Conservation (phyloP, 2,329 filamentous ascomycete species). For the Neopestalotiopsis sp. region DNA sequence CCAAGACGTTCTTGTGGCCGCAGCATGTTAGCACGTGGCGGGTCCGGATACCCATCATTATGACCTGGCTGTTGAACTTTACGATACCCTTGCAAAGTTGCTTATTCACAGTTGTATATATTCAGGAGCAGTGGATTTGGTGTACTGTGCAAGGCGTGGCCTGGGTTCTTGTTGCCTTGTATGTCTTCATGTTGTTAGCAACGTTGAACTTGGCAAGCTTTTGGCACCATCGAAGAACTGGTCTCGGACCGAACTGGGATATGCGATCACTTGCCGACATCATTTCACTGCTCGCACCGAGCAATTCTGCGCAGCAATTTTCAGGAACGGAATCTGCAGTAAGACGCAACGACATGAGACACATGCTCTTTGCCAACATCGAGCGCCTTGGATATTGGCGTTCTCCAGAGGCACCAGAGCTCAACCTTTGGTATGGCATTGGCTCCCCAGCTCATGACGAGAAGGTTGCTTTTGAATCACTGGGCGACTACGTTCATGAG, state of each 20-base stretch:
- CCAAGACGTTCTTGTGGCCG: slow-evolving; percentile 70
- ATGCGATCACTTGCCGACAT: slow-evolving; percentile 81
- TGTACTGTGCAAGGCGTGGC: slow-evolving; percentile 76
- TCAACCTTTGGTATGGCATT: slow-evolving; percentile 71
- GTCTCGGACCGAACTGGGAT: slow-evolving; percentile 76
- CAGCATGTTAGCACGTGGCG: slow-evolving; percentile 66
- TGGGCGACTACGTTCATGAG: slow-evolving; percentile 29
- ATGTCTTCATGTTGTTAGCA: slow-evolving; percentile 68
- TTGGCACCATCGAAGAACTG: slow-evolving; percentile 70
- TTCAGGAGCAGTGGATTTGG: slow-evolving; percentile 74
- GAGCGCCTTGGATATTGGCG: slow-evolving; percentile 89
- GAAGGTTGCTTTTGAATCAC: slow-evolving; percentile 30
- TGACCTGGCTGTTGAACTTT: slow-evolving; percentile 80
- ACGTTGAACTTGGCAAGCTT: slow-evolving; percentile 64
- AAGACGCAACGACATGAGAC: slow-evolving; percentile 55
- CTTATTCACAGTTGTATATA: slow-evolving; percentile 69
- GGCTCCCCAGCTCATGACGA: slow-evolving; percentile 33
- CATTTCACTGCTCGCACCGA: slow-evolving; percentile 76
- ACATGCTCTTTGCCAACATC: slow-evolving; percentile 60
- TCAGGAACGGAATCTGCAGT: slow-evolving; percentile 68
- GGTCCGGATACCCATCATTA: slow-evolving; percentile 67
- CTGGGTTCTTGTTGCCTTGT: slow-evolving; percentile 79
- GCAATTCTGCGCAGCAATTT: slow-evolving; percentile 79
- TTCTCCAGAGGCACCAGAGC: slow-evolving; percentile 62
- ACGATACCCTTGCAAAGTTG: slow-evolving; percentile 82